Percentiles rank a stretch among this genome's conserved stretches.
These are phyloP conservation scores for Hirschioporus abietinus DNA, from an alignment of 768 basidiomycete species.

Conservation along the genomic window DNA sequence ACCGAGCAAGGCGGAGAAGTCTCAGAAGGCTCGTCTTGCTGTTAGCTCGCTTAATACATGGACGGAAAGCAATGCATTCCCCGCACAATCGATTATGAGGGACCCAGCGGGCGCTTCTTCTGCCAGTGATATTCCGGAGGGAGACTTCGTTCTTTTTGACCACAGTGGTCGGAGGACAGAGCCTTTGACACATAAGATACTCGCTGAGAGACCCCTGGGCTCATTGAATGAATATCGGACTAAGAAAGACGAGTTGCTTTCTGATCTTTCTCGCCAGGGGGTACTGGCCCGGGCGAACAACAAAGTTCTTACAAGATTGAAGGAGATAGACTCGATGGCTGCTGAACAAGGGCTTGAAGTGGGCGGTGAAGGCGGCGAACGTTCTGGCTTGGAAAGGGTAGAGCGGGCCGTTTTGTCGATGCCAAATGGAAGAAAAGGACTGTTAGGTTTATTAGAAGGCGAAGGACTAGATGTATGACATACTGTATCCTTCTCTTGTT, in stretches of 20 bases:
- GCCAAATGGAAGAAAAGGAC: constrained; percentile 16
- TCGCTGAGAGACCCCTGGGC: neutral
- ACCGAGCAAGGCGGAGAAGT: constrained; percentile 56
- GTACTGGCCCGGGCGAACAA: constrained; percentile 42
- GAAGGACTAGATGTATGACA: constrained; percentile 23
- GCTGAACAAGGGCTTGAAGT: constrained; percentile 35
- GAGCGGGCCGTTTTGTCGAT: constrained; percentile 40
- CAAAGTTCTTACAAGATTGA: constrained; percentile 47
- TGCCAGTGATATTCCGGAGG: neutral
- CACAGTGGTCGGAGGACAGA: neutral
- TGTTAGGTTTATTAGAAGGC: constrained; percentile 44
- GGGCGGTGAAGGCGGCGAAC: constrained; percentile 36
- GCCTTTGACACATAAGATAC: neutral
- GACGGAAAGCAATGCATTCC: constrained; percentile 34
- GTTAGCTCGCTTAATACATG: constrained; percentile 44
- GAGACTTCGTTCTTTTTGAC: neutral
- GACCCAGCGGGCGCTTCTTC: neutral
- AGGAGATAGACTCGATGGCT: constrained; percentile 43
- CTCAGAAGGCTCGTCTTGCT: constrained; percentile 46
- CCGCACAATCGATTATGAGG: constrained; percentile 2
- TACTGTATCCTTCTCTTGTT: neutral
- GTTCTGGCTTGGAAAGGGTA: constrained; percentile 40
- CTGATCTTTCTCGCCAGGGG: neutral
- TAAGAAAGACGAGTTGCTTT: neutral
- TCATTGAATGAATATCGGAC: neutral